Evolutionary conservation across 1,284 basidiomycete genomes (phyloP), one percentile per base, ranked within the genome.

Genomic region (Xerocomus cyaneibrunnescens): DNA sequence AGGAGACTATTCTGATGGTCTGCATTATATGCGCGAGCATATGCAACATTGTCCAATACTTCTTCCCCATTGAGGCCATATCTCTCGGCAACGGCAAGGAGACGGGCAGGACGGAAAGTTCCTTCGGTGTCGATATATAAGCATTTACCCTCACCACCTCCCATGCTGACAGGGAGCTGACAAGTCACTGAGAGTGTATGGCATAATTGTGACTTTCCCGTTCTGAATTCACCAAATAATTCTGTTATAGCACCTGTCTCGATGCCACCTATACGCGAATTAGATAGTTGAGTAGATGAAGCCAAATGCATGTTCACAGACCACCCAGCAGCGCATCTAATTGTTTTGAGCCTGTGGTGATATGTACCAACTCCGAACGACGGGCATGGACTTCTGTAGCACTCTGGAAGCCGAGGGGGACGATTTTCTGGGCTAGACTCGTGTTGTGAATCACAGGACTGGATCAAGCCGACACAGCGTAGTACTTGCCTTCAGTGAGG

Each of bases 211-310:
- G 94, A 97, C 74, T 99, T 99, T 52, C 97, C 97, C 9, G 97
- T 99, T 61, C 97, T 80, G 74, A 98, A 99, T 74, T 99, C 97
- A 61, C 97, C 97, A 74, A 98, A 99, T 22, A 99, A 76, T 72
- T 99, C 97, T 0, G 97, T 99, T 68, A 99, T 98, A 1, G 94
- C 91, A 35, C 97, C 97, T 12, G 97, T 99, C 76, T 99, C 97
- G 62, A 99, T 93, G 8, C 97, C 97, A 50, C 92, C 91, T 92
- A 57, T 34, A 52, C 48, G 56, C 48, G 23, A 37, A 54, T 57
- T 38, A 62, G 54, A 55, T 47, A 57, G 48, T 25, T 3, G 22
- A 34, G 28, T 23, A 23, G 45, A 52, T 48, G 27, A 42, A 28
- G 31, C 13, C 60, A 30, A 45, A 13, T 21, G 9, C 16, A 25